Conservation (phyloP, 2,329 filamentous ascomycete genomes). For the Dendrostoma leiphaemia region DNA sequence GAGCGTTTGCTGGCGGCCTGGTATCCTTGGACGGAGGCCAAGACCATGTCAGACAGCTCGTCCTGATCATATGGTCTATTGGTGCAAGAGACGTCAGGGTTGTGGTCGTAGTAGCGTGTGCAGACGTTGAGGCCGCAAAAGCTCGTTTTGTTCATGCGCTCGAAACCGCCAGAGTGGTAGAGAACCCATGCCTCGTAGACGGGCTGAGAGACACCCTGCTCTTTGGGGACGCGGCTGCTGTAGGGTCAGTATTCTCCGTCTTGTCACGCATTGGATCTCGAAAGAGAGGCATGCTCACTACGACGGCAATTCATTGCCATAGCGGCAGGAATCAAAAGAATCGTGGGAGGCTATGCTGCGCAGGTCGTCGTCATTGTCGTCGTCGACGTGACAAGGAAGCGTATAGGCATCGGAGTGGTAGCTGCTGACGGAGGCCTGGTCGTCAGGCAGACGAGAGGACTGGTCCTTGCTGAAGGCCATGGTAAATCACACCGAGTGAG, state of each 20-base stretch:
- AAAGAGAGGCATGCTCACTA: neutral
- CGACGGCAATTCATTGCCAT: neutral
- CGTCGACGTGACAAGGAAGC: neutral
- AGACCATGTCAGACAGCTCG: slow-evolving; percentile 23
- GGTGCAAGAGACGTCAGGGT: neutral
- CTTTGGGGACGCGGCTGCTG: slow-evolving; percentile 21
- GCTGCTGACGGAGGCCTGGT: slow-evolving; percentile 2
- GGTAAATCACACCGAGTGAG: too few species aligned
- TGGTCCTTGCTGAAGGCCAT: neutral
- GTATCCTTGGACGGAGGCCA: slow-evolving; percentile 22
- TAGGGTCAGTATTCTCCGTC: neutral
- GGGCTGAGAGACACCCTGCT: slow-evolving; percentile 19
- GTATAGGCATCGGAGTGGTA: slow-evolving; percentile 9
- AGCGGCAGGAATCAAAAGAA: neutral
- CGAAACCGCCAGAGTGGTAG: slow-evolving; percentile 11
- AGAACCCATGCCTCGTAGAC: slow-evolving; percentile 29
- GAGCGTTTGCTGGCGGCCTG: slow-evolving; percentile 21
- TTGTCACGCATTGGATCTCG: neutral
- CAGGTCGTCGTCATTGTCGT: slow-evolving; percentile 1
- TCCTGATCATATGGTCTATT: slow-evolving; percentile 20
- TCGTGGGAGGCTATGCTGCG: slow-evolving; percentile 5
- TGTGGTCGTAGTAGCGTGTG: neutral
- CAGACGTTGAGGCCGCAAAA: slow-evolving; percentile 20
- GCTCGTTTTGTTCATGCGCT: slow-evolving; percentile 13
- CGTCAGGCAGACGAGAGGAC: neutral